Percentiles rank a stretch among this genome's conserved stretches.
phyloP scores from a whole-genome alignment of 2,329 filamentous ascomycete species.

The Fusarium albosuccineum region DNA sequence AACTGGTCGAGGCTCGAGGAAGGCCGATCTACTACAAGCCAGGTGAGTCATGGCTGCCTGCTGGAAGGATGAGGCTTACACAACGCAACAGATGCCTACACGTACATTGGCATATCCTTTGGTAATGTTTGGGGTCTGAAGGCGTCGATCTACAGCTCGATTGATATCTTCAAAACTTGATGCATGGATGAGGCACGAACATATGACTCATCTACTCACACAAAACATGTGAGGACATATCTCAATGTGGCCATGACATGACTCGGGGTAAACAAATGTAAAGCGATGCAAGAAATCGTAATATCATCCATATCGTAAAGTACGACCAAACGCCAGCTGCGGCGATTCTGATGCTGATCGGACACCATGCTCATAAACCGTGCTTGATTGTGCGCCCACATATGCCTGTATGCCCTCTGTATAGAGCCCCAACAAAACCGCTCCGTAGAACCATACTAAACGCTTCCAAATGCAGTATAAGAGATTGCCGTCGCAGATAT shows the following conservation, averaged over 20 bases:
- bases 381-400: slow-evolving; percentile 12
- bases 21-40: slow-evolving; percentile 82
- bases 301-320: slow-evolving; percentile 25
- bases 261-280: slow-evolving; percentile 13
- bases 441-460: slow-evolving; percentile 10
- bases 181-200: neutral
- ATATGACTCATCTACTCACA: slow-evolving; percentile 22
- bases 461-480: neutral
- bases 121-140: slow-evolving; percentile 73
- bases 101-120: slow-evolving; percentile 72
- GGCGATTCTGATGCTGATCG: slow-evolving; percentile 18
- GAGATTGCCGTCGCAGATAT: neutral
- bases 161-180: slow-evolving; percentile 51
- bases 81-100: slow-evolving; percentile 70
- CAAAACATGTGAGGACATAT: slow-evolving; percentile 7
- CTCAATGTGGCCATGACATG: neutral
- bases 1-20: slow-evolving; percentile 63
- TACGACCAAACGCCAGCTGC: slow-evolving; percentile 29
- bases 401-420: neutral
- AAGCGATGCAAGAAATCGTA: slow-evolving; percentile 26
- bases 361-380: slow-evolving; percentile 20
- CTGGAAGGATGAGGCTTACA: slow-evolving; percentile 27
- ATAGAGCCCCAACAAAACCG: slow-evolving; percentile 2
- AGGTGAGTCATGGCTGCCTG: slow-evolving; percentile 60
- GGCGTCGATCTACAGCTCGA: slow-evolving; percentile 68